Conservation (phyloP, 176 grass and related monocot species). For the Metroxylon sagu region DNA sequence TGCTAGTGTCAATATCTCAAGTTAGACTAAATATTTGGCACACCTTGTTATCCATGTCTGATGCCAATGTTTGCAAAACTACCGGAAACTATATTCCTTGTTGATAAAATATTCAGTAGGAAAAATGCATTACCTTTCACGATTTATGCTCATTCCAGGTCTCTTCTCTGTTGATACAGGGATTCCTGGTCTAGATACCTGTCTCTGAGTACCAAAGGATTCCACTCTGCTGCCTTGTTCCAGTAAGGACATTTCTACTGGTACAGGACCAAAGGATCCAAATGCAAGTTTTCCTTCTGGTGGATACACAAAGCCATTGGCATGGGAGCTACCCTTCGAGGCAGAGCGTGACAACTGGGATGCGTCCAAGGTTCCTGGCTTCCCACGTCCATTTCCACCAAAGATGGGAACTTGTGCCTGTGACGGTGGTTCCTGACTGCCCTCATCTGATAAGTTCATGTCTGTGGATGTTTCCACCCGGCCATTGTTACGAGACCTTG, state of each 20-base stretch:
- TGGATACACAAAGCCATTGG: conserved; percentile 33
- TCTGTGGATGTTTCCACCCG: conserved; percentile 28
- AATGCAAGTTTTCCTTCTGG: conserved; percentile 42
- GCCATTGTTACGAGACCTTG: conserved; percentile 24
- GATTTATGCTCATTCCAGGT: conserved; percentile 20
- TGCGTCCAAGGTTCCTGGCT: conserved; percentile 19
- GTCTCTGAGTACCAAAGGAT: conserved; percentile 10
- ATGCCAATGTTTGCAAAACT: conserved; percentile 5
- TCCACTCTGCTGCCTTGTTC: conserved; percentile 30
- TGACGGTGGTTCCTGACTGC: conserved; percentile 16
- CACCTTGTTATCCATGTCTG: background rate
- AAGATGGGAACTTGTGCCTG: conserved; percentile 26
- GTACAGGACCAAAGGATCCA: conserved; percentile 34
- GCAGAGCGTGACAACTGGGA: conserved; percentile 17
- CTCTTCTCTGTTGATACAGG: conserved; percentile 18
- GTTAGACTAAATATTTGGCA: no score
- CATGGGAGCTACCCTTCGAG: conserved; percentile 25
- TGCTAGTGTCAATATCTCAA: no score
- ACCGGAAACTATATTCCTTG: conserved; percentile 8
- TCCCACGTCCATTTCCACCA: conserved; percentile 31
- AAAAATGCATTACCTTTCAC: conserved; percentile 24
- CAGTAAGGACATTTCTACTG: conserved; percentile 20
- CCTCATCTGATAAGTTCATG: conserved; percentile 27
- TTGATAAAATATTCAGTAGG: conserved; percentile 5
- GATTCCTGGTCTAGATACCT: conserved; percentile 13